A percentile compares a stretch with the other conserved stretches of the same genome.
Conservation (phyloP, 2,329 filamentous ascomycete species). For the Pleurostoma richardsiae region DNA sequence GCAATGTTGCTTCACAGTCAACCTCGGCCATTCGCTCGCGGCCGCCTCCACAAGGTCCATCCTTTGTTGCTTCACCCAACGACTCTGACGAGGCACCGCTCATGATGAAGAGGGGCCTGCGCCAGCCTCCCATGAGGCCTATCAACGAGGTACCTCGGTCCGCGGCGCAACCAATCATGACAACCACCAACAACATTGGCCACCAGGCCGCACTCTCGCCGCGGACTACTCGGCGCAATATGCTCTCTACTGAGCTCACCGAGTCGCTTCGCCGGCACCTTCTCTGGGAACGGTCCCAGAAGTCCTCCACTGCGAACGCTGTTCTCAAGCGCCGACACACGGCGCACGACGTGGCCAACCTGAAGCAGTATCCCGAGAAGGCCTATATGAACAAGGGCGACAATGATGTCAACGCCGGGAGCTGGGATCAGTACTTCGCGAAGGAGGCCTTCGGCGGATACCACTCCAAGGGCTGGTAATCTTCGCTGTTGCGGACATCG, state of each 20-base stretch:
- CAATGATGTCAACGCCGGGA: conserved; percentile 62
- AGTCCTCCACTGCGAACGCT: conserved; percentile 82
- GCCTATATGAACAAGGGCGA: conserved; percentile 51
- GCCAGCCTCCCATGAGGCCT: conserved; percentile 41
- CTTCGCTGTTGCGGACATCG: conserved; percentile 4
- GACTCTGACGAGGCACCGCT: conserved; percentile 59
- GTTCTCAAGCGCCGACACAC: conserved; percentile 88
- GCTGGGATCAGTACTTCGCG: conserved; percentile 83
- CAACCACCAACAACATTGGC: conserved; percentile 57
- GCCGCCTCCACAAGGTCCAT: conserved; percentile 31
- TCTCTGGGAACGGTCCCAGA: conserved; percentile 92
- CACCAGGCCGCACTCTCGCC: conserved; percentile 80
- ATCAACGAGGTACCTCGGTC: conserved; percentile 64
- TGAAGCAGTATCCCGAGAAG: conserved; percentile 74
- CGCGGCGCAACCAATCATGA: conserved; percentile 70
- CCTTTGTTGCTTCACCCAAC: conserved; percentile 45
- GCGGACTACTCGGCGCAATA: conserved; percentile 86
- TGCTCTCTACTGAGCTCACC: conserved; percentile 91
- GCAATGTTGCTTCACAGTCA: conserved; percentile 62
- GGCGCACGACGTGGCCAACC: conserved; percentile 82
- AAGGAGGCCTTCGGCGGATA: conserved; percentile 75
- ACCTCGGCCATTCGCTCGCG: conserved; percentile 59
- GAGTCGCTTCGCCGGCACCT: conserved; percentile 89
- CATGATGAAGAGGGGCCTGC: conserved; percentile 58
- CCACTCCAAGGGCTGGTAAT: conserved; percentile 79